Evolutionary conservation across 83 land plant species (phyloP).

Genomic region (Diphasiastrum complanatum): DNA sequence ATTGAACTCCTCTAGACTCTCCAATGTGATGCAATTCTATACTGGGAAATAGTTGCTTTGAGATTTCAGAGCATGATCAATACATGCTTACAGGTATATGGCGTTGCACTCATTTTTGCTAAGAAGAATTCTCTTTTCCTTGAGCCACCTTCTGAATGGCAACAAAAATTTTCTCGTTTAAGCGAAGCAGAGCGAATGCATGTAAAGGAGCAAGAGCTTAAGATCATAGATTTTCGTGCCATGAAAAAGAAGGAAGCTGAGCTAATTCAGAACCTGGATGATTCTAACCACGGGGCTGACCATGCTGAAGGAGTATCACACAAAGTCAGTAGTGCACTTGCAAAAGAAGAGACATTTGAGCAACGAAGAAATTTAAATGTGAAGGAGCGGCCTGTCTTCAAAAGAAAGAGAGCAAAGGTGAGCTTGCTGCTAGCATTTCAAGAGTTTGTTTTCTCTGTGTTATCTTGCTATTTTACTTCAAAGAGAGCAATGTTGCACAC

Average conservation of each 20-base stretch:
- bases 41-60: too few relatives aligned
- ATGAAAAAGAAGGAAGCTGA: constrained; percentile 10
- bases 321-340: constrained; percentile 14
- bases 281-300: constrained; percentile 3
- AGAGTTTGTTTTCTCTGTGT: neutral
- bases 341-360: constrained; percentile 4
- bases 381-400: constrained; percentile 49
- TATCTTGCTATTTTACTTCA: too few relatives aligned
- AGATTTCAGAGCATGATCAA: too few relatives aligned
- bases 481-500: too few relatives aligned
- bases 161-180: constrained; percentile 50
- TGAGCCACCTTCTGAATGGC: constrained; percentile 65
- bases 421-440: neutral
- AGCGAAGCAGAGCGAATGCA: constrained; percentile 56
- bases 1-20: too few relatives aligned
- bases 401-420: constrained; percentile 76
- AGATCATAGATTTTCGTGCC: constrained; percentile 29
- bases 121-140: constrained; percentile 54
- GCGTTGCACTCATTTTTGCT: constrained; percentile 70
- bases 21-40: too few relatives aligned
- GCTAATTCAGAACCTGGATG: neutral
- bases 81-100: constrained; percentile 67
- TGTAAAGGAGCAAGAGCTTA: constrained; percentile 49
- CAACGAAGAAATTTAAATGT: constrained; percentile 13
- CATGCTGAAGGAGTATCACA: constrained; percentile 8